Conservation (phyloP, 2,329 filamentous ascomycete species). For the Diaporthe sp. region DNA sequence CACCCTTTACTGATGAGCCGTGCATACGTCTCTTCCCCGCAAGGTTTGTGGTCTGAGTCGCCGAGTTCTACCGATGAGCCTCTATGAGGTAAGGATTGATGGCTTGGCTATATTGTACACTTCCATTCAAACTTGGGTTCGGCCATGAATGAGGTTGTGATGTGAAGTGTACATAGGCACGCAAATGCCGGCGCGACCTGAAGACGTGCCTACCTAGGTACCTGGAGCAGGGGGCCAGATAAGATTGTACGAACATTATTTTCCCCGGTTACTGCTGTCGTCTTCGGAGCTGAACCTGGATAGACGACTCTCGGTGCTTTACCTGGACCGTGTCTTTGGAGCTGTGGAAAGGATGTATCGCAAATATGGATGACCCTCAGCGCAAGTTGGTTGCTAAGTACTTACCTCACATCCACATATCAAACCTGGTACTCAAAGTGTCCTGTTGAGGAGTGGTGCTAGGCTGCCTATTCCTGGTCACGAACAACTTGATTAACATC, state of each 20-base stretch:
- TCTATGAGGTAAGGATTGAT: background rate
- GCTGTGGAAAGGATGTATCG: background rate
- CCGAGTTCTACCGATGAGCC: background rate
- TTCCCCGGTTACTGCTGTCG: background rate
- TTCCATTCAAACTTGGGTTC: background rate
- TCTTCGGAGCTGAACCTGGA: background rate
- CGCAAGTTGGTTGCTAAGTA: background rate
- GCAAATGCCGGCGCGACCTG: background rate
- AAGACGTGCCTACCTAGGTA: background rate
- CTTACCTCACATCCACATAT: background rate
- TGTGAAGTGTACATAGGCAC: too few species aligned
- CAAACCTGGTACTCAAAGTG: background rate
- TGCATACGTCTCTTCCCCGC: background rate
- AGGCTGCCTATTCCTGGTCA: background rate
- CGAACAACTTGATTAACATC: background rate
- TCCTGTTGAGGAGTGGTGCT: background rate
- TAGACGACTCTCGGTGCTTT: background rate
- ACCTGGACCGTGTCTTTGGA: background rate
- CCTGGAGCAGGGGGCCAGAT: too few species aligned
- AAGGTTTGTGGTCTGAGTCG: background rate
- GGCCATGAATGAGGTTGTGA: background rate
- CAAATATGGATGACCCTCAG: background rate
- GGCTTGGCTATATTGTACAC: background rate
- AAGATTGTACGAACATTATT: background rate
- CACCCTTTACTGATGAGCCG: background rate